These are phyloP conservation scores for Ustilago crameri DNA, from an alignment of 1,284 basidiomycete genomes.

Conservation along the genomic window DNA sequence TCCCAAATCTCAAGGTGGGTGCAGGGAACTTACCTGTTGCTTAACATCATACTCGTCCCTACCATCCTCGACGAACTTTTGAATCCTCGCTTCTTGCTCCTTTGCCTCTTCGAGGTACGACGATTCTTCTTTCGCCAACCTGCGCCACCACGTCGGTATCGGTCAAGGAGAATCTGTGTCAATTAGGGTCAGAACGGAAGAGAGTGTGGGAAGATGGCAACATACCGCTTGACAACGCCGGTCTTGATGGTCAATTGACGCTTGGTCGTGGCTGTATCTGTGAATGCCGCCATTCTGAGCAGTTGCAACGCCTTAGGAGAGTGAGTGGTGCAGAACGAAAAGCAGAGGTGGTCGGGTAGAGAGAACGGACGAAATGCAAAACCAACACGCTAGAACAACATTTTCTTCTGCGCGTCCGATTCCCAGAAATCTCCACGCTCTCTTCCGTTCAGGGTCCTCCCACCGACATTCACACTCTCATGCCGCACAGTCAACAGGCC, in stretches of 20 bases:
- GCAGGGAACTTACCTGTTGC: conserved; percentile 39
- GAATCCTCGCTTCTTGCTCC: conserved; percentile 39
- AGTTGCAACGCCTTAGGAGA: background rate
- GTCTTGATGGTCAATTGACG: conserved; percentile 59
- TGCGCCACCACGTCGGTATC: conserved; percentile 5
- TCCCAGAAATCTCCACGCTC: background rate
- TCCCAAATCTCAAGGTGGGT: no score
- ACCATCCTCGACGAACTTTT: conserved; percentile 37
- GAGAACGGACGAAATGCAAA: no score
- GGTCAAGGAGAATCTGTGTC: background rate
- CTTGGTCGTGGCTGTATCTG: conserved; percentile 34
- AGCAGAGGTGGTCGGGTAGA: no score
- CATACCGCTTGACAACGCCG: conserved; percentile 55
- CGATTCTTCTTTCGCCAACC: conserved; percentile 54
- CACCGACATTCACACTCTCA: no score
- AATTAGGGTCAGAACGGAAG: background rate
- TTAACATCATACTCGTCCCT: conserved; percentile 57
- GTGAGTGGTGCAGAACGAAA: background rate
- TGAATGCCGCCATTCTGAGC: conserved; percentile 22
- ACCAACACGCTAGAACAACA: background rate
- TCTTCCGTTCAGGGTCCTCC: background rate
- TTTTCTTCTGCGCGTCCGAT: background rate
- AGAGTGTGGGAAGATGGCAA: background rate
- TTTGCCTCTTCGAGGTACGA: conserved; percentile 49
- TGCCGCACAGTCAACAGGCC: no score